These are phyloP conservation scores for Gnetum montanum DNA, from an alignment of 75 land plant species.

Conservation along the genomic window DNA sequence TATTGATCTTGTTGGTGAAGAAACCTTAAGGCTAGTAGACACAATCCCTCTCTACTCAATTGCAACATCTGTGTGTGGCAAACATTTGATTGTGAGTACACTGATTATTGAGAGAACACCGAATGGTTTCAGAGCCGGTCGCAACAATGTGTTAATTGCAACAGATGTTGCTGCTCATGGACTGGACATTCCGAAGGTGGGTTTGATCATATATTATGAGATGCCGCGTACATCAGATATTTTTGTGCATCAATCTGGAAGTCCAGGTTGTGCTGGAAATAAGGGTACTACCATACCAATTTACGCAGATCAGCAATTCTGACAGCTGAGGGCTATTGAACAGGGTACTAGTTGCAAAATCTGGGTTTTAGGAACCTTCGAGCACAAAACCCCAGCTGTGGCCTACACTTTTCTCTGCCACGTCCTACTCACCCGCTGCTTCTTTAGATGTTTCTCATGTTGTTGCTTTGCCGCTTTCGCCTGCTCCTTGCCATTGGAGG, in stretches of 20 bases:
- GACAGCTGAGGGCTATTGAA: slow-evolving; percentile 34
- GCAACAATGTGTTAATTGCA: slow-evolving; percentile 63
- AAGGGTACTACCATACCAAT: slow-evolving; percentile 61
- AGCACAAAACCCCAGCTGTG: no score
- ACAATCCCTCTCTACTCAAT: no score
- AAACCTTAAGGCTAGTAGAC: no score
- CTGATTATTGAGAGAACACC: slow-evolving; percentile 91
- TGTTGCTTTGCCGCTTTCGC: no score
- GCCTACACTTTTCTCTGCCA: no score
- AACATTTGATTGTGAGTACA: no score
- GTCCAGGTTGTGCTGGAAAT: slow-evolving; percentile 78
- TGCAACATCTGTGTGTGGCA: no score
- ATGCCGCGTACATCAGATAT: slow-evolving; percentile 51
- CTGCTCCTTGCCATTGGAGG: no score
- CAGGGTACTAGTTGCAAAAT: slow-evolving; percentile 49
- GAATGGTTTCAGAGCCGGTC: slow-evolving; percentile 72
- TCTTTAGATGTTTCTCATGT: no score
- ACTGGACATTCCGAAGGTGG: slow-evolving; percentile 93
- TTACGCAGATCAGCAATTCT: slow-evolving; percentile 20
- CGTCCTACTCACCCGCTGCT: no score
- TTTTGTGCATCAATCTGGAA: slow-evolving; percentile 75
- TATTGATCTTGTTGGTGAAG: no score
- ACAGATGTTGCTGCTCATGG: slow-evolving; percentile 99
- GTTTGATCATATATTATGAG: slow-evolving; percentile 67
- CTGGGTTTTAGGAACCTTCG: no score